Conservation (phyloP, 23 red algal species). For the Gracilaria vermiculophylla region DNA sequence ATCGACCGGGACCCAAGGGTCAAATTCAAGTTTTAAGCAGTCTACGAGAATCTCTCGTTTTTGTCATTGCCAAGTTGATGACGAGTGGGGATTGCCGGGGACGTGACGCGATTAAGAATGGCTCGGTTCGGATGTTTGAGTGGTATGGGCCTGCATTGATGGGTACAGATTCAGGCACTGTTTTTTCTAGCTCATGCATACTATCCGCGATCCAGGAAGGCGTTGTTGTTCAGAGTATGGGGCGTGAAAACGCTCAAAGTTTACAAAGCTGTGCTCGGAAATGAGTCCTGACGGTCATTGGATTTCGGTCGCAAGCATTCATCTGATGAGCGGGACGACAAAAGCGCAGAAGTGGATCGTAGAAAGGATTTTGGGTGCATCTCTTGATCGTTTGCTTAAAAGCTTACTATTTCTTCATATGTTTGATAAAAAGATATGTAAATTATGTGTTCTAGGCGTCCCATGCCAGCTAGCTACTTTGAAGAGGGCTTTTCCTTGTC, state of each 20-base stretch:
- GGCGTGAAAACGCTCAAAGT: not conserved
- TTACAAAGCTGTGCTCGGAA: not conserved
- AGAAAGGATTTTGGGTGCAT: not conserved
- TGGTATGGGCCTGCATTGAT: not conserved
- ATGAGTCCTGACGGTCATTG: not conserved
- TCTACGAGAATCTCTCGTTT: not conserved
- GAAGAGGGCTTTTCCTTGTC: not conserved
- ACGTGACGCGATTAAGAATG: not conserved
- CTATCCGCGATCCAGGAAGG: not conserved
- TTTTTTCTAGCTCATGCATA: not conserved
- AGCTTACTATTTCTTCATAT: conserved; percentile 1
- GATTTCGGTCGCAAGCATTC: not conserved
- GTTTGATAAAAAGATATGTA: not conserved
- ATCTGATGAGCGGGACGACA: not conserved
- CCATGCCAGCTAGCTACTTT: not conserved
- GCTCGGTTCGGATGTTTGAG: not conserved
- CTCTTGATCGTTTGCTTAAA: not conserved
- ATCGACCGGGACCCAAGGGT: conserved; percentile 83
- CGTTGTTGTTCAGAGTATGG: not conserved
- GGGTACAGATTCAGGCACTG: not conserved
- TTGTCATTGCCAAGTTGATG: not conserved
- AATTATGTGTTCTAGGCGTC: not conserved
- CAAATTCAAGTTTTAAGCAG: conserved; percentile 81
- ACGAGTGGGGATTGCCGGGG: not conserved
- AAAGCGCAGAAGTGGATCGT: not conserved